Base-by-base conservation (phyloP, 768 basidiomycete species). In the Lactarius vividus region DNA sequence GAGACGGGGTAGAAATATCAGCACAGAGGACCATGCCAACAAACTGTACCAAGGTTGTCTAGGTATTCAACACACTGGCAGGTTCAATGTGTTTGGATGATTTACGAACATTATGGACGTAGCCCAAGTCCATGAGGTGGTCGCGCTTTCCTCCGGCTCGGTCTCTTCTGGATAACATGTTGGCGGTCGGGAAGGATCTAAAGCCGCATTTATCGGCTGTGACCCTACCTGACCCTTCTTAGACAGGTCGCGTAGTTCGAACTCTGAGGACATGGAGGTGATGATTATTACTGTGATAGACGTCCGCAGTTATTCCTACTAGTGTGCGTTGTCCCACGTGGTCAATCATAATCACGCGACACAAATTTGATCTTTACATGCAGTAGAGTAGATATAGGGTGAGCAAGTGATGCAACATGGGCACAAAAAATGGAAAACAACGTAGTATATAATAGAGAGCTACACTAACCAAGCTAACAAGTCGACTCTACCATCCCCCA, bases 1-100 rank as follows among this genome's bases (percentile, higher is more conserved):
- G 57, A 92, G 73, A 33, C 84, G 82, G 61, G 91, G 90, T 66
- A 81, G 88, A 37, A 84, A 71, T 4, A 83, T 72, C 62, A 78
- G 65, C 15, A 73, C 70, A 35, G 68, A 58, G 37, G 77, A 71
- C 42, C 73, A 68, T 5, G 68, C 28, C 10, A 68, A 31, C 23
- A 76, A 63, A 29, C 75, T 76, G 46, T 11, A 35, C 53, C 42
- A 9, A 37, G 40, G 42, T 16, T 4, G 54, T 62, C 37, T 55
- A 44, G 52, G 10, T 37, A 20, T 6, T 9, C 54, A 10, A 8
- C 29, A 42, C n/a, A n/a, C n/a, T n/a, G n/a, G n/a, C n/a, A 42
- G 11, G 37, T 11, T 58, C 56, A 6, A 56, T 53, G 39, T 57
- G 55, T n/a, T 65, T 10, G 64, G 52, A 49, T 63, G 61, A 28